Evolutionary conservation across 352 stramenopile genomes (phyloP), one percentile per base, ranked within the genome.

Genomic region (Vaucheria bursata): DNA sequence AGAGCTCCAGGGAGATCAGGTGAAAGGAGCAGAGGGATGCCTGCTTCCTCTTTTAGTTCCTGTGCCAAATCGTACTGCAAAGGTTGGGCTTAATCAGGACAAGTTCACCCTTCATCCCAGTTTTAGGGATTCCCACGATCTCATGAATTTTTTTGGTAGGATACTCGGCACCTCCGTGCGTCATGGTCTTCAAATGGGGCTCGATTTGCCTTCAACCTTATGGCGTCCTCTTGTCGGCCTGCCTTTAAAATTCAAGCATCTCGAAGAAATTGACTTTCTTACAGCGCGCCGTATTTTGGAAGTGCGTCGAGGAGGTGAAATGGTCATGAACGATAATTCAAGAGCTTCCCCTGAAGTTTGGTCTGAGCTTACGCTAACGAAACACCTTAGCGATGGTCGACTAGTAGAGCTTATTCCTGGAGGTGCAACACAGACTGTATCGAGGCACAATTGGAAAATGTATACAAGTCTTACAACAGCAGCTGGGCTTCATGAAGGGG

Each of bases 81-180:
- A 4, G 5, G 29, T n/a, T 33, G 33, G 59, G 18, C 29, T 8
- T 18, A 39, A 69, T 69, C 33, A 69, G 29, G 29, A 69, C 29
- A 38, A 38, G 33, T 38, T 39, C 29, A 18, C 4, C 4, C 59
- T 69, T 4, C 4, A 18, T 4, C 29, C 29, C 18, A 69, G 5
- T 18, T 8, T n/a, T n/a, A n/a, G n/a, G n/a, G n/a, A n/a, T n/a
- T n/a, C n/a, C 5, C 4, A 4, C 5, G 94, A 97, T 78, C 74
- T 96, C 50, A 86, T 97, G 53, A 87, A 92, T 25, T 98, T 97
- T 83, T 82, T 99, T 4, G 95, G 95, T 50, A 97, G 97, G 85
- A 84, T 99, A 29, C 90, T 97, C 68, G 95, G 94, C 45, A 98
- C 93, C 52, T 93, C 91, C 6, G 94, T 97, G 66, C 92, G 95